Base-by-base conservation (phyloP, 1,284 basidiomycete genomes). In the Trichosporon asahii region DNA sequence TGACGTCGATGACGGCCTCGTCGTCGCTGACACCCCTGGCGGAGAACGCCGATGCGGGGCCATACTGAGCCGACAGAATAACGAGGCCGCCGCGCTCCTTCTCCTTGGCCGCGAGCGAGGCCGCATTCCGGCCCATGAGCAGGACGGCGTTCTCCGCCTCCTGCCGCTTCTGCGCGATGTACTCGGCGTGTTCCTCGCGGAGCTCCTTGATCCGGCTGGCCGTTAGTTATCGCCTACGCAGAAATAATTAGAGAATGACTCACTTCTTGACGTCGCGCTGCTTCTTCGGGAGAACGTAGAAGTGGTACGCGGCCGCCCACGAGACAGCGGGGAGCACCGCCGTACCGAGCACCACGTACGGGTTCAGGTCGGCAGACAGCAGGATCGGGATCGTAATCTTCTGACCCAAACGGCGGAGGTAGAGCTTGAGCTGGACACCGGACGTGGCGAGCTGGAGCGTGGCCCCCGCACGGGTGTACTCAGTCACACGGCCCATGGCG, bases 61-160 rank as follows among this genome's bases (percentile, higher is more conserved):
- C 89, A 80, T 94, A 94, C 46, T 83, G 86, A 2, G 91, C 92
- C 69, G 89, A 87, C 53, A 89, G 78, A 73, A 95, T 88, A 66
- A 94, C 86, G 53, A 94, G 85, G 66, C 92, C 91, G 90, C 73
- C 70, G 33, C 55, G 80, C 7, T 74, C 76, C 25, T 81, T 72
- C 75, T 88, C 87, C n/a, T 60, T 27, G 9, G 68, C 64, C 7
- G 31, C 53, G 61, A 44, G 61, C 0, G 75, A 65, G 2, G 77
- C 75, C 0, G 84, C 78, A 18, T 82, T 79, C 23, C 85, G 83
- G 60, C 80, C 75, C 74, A 88, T 79, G 31, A 88, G 73, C 25
- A 74, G 76, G 14, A 84, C 73, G 3, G 86, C 90, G 64, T 89
- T 88, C 60, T 87, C 84, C 12, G 88, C 88, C 74, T 89, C 88